Conservation (phyloP, 2,329 filamentous ascomycete genomes). For the Dryadomyces quercus-mongolicae region DNA sequence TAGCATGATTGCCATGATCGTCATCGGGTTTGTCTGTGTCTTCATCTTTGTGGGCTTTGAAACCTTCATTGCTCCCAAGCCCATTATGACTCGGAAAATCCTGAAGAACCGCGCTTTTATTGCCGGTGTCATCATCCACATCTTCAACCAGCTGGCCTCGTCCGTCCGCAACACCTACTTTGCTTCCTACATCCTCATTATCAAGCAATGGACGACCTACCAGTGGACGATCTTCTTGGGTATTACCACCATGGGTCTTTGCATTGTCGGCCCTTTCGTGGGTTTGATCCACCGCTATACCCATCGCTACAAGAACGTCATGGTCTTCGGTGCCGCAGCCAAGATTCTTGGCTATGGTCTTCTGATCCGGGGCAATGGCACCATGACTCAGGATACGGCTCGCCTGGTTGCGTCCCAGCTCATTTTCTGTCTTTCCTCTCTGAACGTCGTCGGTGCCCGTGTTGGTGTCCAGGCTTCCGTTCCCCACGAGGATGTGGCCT, state of each 20-base stretch:
- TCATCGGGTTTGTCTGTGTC: conserved; percentile 26
- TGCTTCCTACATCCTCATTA: conserved; percentile 53
- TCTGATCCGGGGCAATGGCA: conserved; percentile 26
- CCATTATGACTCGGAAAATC: conserved; percentile 45
- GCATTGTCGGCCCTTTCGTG: conserved; percentile 46
- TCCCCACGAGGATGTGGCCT: conserved; percentile 38
- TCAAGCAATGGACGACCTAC: conserved; percentile 29
- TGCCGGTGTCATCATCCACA: conserved; percentile 54
- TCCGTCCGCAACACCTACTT: conserved; percentile 40
- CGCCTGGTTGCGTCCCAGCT: conserved; percentile 37
- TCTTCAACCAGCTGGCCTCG: conserved; percentile 43
- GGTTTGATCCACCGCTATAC: conserved; percentile 50
- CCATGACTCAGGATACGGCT: conserved; percentile 32
- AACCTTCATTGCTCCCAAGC: conserved; percentile 35
- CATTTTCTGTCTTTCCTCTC: conserved; percentile 38
- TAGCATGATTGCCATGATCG: conserved; percentile 28
- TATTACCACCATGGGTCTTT: conserved; percentile 51
- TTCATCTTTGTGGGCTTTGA: conserved; percentile 41
- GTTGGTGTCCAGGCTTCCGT: conserved; percentile 40
- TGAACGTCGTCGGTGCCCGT: conserved; percentile 39
- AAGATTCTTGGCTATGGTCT: conserved; percentile 41
- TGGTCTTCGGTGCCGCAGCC: conserved; percentile 39
- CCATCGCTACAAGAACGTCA: conserved; percentile 47
- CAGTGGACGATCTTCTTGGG: conserved; percentile 47
- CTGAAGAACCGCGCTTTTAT: conserved; percentile 50